phyloP scores from a whole-genome alignment of 2,329 filamentous ascomycete genomes.

The Amauroascus niger region DNA sequence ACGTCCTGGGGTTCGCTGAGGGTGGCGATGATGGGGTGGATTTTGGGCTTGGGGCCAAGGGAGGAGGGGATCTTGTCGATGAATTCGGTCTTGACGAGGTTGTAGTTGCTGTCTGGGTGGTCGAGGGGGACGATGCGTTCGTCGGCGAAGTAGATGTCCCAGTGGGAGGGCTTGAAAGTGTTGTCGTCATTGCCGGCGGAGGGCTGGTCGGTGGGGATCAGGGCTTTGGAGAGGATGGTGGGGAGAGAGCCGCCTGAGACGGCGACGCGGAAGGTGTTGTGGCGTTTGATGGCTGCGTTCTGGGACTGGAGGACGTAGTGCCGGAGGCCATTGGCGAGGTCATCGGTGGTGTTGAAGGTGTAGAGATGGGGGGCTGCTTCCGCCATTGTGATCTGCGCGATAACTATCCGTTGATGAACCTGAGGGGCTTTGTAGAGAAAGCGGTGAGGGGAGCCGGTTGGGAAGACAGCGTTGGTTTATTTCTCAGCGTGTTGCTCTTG shows the following conservation, averaged over 20 bases:
- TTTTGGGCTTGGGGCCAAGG: conserved; percentile 47
- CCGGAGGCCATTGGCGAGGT: conserved; percentile 68
- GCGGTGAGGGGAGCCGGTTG: background rate
- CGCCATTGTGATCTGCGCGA: conserved; percentile 19
- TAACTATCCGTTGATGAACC: background rate
- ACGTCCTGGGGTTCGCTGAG: conserved; percentile 75
- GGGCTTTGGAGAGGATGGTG: conserved; percentile 72
- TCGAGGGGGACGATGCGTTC: conserved; percentile 89
- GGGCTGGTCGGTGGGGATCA: conserved; percentile 40
- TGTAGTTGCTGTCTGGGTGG: conserved; percentile 90
- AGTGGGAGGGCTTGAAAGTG: conserved; percentile 66
- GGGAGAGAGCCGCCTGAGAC: conserved; percentile 92
- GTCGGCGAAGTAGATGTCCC: conserved; percentile 98
- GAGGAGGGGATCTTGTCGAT: conserved; percentile 71
- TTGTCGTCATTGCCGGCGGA: conserved; percentile 47
- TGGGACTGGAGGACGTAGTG: conserved; percentile 75
- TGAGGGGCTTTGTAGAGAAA: background rate
- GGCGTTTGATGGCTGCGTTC: conserved; percentile 66
- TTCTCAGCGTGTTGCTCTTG: too few species aligned
- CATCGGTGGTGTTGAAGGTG: conserved; percentile 60
- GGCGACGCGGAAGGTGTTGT: conserved; percentile 78
- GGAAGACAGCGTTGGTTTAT: too few species aligned
- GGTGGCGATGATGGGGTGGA: conserved; percentile 66
- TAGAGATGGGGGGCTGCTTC: conserved; percentile 53
- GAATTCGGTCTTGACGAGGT: conserved; percentile 73